Evolutionary conservation across 73 alveolate species (phyloP), one percentile per base, ranked within the genome.

Genomic region (Durusdinium trenchii): DNA sequence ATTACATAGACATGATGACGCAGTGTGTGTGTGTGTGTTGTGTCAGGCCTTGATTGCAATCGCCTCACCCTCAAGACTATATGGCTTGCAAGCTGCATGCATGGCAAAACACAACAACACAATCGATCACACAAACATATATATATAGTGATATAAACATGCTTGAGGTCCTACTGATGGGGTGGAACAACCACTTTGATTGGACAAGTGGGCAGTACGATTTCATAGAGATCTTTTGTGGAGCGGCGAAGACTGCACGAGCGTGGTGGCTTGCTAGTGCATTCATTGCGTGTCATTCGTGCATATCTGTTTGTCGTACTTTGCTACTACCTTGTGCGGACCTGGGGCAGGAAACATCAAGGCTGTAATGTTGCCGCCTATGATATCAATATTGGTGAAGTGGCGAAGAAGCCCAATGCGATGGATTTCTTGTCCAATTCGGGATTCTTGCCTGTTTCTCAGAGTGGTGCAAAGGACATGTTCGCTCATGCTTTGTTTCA

Each of bases 321-420:
- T 47, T 46, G 10, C n/a, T n/a, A n/a, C n/a, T n/a, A n/a, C n/a
- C n/a, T n/a, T n/a, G n/a, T n/a, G n/a, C n/a, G n/a, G n/a, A n/a
- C n/a, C n/a, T n/a, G n/a, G n/a, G n/a, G n/a, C n/a, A 79, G 90
- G 90, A 79, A 79, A 46, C 40, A 46, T 16, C 35, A 18, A 47
- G 90, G 90, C 43, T 79, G 45, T 67, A 79, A 79, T 79, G 90
- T 79, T 26, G 90, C 69, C 28, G 30, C 43, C 48, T 47, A 47
- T 40, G 90, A 79, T n/a, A 46, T 79, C 26, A 5, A 9, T 0
- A 40, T 79, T 45, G 90, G 90, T 28, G 30, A 79, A 40, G 48
- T 7, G 32, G 6, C 7, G 5, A 67, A 47, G 5, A 0, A 43
- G 3, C 69, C 64, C 3, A 4, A 1, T 0, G 16, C 69, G 5